A percentile compares a stretch with the other conserved stretches of the same genome.
phyloP scores from a whole-genome alignment of 2,329 filamentous ascomycete genomes.

The Penicillium sp. region DNA sequence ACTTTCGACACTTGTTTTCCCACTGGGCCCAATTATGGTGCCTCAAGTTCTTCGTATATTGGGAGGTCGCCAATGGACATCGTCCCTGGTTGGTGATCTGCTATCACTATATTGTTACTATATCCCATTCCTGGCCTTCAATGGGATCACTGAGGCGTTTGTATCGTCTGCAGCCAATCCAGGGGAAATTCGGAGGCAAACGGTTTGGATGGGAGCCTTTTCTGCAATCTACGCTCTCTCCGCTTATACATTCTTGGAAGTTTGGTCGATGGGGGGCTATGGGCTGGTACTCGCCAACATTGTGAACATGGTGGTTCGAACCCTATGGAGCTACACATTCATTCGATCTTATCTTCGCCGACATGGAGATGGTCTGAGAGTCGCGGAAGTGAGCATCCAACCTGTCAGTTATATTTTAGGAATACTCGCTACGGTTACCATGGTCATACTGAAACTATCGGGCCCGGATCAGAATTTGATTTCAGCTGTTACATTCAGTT shows the following conservation, averaged over 20 bases:
- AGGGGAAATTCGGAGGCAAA: slow-evolving; percentile 72
- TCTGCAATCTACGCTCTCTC: slow-evolving; percentile 72
- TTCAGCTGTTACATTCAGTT: slow-evolving; percentile 52
- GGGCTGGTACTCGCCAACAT: slow-evolving; percentile 85
- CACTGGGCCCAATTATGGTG: slow-evolving; percentile 73
- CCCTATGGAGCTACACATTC: slow-evolving; percentile 75
- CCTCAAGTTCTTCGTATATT: slow-evolving; percentile 72
- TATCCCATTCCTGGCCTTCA: slow-evolving; percentile 86
- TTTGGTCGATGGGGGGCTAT: slow-evolving; percentile 68
- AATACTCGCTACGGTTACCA: slow-evolving; percentile 46
- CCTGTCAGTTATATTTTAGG: slow-evolving; percentile 47
- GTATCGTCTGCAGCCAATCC: slow-evolving; percentile 82
- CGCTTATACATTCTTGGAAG: slow-evolving; percentile 72
- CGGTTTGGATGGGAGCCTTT: slow-evolving; percentile 79
- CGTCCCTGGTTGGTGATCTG: slow-evolving; percentile 69
- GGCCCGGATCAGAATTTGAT: slow-evolving; percentile 31
- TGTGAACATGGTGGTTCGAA: slow-evolving; percentile 85
- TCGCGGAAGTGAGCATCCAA: slow-evolving; percentile 47
- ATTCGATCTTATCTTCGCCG: slow-evolving; percentile 63
- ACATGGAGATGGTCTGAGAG: slow-evolving; percentile 45
- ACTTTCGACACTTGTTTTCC: slow-evolving; percentile 66
- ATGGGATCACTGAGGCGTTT: slow-evolving; percentile 89
- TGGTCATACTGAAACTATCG: slow-evolving; percentile 29
- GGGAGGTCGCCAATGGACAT: slow-evolving; percentile 74
- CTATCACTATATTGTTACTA: slow-evolving; percentile 86